Conservation (phyloP, 2,329 filamentous ascomycete species). For the Westerdykella sp. region DNA sequence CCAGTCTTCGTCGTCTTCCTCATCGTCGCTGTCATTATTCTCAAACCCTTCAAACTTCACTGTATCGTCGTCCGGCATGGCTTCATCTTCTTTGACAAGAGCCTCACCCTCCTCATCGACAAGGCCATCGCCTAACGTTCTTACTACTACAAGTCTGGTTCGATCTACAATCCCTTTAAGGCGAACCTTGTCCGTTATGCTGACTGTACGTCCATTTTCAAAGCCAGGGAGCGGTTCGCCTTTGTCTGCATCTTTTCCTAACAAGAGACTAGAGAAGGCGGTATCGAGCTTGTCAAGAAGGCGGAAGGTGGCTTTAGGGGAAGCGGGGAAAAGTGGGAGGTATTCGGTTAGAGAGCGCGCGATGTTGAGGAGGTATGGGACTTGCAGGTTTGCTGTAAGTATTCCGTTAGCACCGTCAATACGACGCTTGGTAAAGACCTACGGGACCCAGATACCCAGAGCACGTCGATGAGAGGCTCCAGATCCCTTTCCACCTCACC, state of each 20-base stretch:
- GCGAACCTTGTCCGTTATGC: constrained; percentile 83
- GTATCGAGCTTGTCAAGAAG: constrained; percentile 74
- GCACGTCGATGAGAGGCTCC: constrained; percentile 66
- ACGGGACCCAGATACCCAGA: constrained; percentile 88
- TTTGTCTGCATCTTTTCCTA: constrained; percentile 60
- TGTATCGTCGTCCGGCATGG: constrained; percentile 42
- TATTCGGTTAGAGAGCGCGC: constrained; percentile 67
- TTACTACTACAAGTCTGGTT: constrained; percentile 64
- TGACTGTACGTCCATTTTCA: constrained; percentile 54
- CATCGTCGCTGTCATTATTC: constrained; percentile 9
- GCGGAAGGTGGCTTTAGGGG: constrained; percentile 61
- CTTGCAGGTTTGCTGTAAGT: constrained; percentile 63
- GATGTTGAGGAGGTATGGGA: constrained; percentile 75
- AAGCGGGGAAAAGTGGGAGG: constrained; percentile 64
- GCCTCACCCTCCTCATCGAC: constrained; percentile 30
- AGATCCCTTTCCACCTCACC: constrained; percentile 67
- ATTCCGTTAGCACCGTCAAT: constrained; percentile 1
- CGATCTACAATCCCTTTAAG: constrained; percentile 75
- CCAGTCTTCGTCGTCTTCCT: constrained; percentile 24
- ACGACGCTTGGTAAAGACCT: constrained; percentile 31
- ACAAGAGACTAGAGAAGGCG: constrained; percentile 70
- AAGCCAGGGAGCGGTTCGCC: constrained; percentile 65
- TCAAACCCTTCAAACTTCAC: constrained; percentile 57
- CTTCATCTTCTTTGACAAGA: constrained; percentile 36
- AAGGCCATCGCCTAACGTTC: constrained; percentile 34